Conservation (phyloP, 2,329 filamentous ascomycete genomes). For the Hypomyces perniciosus region DNA sequence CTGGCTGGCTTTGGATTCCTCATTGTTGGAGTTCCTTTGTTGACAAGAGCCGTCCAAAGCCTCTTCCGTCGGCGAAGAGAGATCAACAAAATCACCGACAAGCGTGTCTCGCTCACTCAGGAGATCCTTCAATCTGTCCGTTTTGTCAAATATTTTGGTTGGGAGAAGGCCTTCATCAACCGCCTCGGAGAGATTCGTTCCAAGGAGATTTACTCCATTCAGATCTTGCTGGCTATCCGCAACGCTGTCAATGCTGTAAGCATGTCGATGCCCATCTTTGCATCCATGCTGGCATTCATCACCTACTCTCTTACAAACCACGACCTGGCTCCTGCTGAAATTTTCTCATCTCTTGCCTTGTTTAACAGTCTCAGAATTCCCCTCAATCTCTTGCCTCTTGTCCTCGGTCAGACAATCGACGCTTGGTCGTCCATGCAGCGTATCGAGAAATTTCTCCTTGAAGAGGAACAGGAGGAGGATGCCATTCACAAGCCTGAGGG, state of each 20-base stretch:
- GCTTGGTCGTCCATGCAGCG: slow-evolving; percentile 78
- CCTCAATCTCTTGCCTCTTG: slow-evolving; percentile 79
- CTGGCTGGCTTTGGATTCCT: slow-evolving; percentile 82
- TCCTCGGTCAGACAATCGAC: slow-evolving; percentile 85
- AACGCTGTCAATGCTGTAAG: slow-evolving; percentile 81
- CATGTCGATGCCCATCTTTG: slow-evolving; percentile 85
- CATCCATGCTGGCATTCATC: slow-evolving; percentile 92
- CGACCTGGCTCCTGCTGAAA: slow-evolving; percentile 62
- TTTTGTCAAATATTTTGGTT: slow-evolving; percentile 96
- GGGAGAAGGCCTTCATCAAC: slow-evolving; percentile 81
- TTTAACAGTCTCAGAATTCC: slow-evolving; percentile 91
- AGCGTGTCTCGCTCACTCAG: slow-evolving; percentile 83
- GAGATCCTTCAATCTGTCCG: slow-evolving; percentile 87
- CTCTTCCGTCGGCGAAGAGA: slow-evolving; percentile 67
- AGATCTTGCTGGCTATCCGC: slow-evolving; percentile 73
- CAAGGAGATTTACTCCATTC: slow-evolving; percentile 76
- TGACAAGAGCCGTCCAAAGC: slow-evolving; percentile 70
- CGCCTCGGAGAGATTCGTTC: slow-evolving; percentile 68
- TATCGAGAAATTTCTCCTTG: slow-evolving; percentile 80
- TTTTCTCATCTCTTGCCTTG: slow-evolving; percentile 89
- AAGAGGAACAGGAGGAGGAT: slow-evolving; percentile 77
- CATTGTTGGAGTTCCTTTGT: slow-evolving; percentile 67
- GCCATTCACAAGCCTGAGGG: slow-evolving; percentile 50
- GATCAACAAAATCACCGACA: slow-evolving; percentile 93
- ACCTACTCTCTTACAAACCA: slow-evolving; percentile 66